A percentile compares a stretch with the other conserved stretches of the same genome.
phyloP scores from a whole-genome alignment of 2,329 filamentous ascomycete genomes.

The Didymella pinodella region DNA sequence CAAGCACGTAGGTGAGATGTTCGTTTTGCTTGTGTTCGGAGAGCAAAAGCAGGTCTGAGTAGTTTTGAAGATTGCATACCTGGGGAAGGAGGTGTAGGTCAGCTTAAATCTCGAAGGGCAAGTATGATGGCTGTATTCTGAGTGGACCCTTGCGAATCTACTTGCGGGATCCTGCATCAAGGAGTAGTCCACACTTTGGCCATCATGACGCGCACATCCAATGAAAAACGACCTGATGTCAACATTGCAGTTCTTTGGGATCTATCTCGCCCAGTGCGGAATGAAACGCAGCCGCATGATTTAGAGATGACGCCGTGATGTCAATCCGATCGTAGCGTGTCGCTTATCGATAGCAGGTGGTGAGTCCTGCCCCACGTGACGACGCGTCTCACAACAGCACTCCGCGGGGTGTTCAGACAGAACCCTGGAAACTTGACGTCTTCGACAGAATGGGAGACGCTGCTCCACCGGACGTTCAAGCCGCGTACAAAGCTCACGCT shows the following conservation, averaged over 20 bases:
- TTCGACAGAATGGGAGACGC: neutral
- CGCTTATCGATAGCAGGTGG: conserved; percentile 10
- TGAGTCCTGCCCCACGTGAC: conserved; percentile 1
- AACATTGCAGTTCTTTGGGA: conserved; percentile 22
- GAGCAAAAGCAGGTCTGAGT: conserved; percentile 22
- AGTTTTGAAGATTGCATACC: conserved; percentile 30
- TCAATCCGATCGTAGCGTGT: conserved; percentile 9
- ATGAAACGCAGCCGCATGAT: conserved; percentile 14
- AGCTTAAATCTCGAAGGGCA: conserved; percentile 8
- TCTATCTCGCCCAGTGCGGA: conserved; percentile 25
- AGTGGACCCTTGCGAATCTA: neutral
- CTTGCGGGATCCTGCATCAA: conserved; percentile 10
- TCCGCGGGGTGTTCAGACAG: neutral
- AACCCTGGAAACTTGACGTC: neutral
- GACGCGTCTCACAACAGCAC: conserved; percentile 1
- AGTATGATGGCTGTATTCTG: conserved; percentile 7
- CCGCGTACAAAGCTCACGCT: conserved; percentile 25
- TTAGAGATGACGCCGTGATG: conserved; percentile 34
- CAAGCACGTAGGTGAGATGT: conserved; percentile 6
- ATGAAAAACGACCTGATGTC: conserved; percentile 41
- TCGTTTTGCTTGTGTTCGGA: conserved; percentile 9
- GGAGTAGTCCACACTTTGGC: conserved; percentile 24
- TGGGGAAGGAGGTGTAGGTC: conserved; percentile 10
- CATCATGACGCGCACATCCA: conserved; percentile 17
- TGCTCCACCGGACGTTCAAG: conserved; percentile 23